These are phyloP conservation scores for Clavispora carvajalis DNA, from an alignment of 805 yeast species.

Conservation along the genomic window DNA sequence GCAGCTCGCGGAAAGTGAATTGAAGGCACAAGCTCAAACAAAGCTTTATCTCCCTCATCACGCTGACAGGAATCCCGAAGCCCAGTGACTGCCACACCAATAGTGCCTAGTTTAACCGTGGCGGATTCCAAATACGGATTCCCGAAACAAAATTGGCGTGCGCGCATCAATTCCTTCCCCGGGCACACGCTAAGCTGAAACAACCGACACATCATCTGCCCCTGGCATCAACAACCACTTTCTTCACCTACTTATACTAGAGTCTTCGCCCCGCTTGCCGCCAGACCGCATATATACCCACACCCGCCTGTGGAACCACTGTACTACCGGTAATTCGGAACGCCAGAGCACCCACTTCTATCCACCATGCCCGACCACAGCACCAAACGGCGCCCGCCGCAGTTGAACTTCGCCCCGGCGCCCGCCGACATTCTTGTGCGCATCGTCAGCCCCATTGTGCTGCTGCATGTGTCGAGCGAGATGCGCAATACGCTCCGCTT, in stretches of 20 bases:
- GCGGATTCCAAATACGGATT: background rate
- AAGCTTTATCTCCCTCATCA: no score
- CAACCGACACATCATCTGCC: background rate
- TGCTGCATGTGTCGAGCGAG: constrained; percentile 11
- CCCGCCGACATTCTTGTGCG: constrained; percentile 11
- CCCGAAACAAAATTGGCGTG: background rate
- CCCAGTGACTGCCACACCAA: no score
- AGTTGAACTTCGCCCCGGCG: constrained; percentile 9
- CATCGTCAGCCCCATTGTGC: constrained; percentile 13
- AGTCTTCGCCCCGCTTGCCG: no score
- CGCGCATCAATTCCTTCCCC: background rate
- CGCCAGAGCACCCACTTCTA: no score
- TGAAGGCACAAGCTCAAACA: no score
- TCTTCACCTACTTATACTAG: no score
- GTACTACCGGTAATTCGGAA: no score
- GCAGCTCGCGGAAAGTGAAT: no score
- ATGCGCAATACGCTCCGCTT: constrained; percentile 13
- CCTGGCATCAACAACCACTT: background rate
- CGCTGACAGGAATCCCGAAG: no score
- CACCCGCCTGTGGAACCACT: no score
- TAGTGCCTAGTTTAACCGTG: no score
- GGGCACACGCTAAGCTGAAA: constrained; percentile 1
- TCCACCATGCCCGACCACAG: constrained; percentile 7
- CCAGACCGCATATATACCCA: no score
- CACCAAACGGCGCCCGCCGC: constrained; percentile 11